phyloP scores from a whole-genome alignment of 345 rosid genomes.

The Aquilaria yunnanensis region DNA sequence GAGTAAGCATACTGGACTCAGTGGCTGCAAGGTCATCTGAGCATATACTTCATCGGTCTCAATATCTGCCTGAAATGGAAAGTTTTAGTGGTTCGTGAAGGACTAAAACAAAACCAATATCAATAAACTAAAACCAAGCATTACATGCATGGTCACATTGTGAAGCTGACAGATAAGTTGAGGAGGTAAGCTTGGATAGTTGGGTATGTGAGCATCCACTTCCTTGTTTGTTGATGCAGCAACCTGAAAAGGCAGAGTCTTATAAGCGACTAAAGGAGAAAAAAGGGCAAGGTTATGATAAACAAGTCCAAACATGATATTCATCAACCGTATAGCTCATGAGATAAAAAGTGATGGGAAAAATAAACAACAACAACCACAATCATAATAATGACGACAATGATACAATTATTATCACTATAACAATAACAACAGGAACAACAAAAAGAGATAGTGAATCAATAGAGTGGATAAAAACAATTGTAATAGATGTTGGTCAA shows the following conservation, averaged over 20 bases:
- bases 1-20: conserved; percentile 58
- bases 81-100: conserved; percentile 9
- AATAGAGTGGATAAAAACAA: no score
- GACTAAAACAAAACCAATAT: not conserved
- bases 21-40: conserved; percentile 96
- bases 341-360: not conserved
- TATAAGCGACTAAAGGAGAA: not conserved
- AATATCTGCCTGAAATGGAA: conserved; percentile 81
- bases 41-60: conserved; percentile 99
- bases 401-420: no score
- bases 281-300: not conserved
- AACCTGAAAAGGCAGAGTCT: conserved; percentile 37
- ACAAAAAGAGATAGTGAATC: no score
- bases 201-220: conserved; percentile 91
- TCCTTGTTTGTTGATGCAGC: conserved; percentile 94
- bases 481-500: no score
- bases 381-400: no score
- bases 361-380: no score
- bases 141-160: conserved; percentile 98
- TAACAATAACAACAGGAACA: no score
- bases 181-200: conserved; percentile 91
- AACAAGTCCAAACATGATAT: no score
- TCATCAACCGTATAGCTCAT: no score
- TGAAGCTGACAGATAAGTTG: conserved; percentile 98
- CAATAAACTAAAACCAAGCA: conserved; percentile 20